A percentile compares a stretch with the other conserved stretches of the same genome.
Evolutionary conservation across 192 early-diverging fungal genomes (phyloP).

Genomic region (Entomortierella lignicola): DNA sequence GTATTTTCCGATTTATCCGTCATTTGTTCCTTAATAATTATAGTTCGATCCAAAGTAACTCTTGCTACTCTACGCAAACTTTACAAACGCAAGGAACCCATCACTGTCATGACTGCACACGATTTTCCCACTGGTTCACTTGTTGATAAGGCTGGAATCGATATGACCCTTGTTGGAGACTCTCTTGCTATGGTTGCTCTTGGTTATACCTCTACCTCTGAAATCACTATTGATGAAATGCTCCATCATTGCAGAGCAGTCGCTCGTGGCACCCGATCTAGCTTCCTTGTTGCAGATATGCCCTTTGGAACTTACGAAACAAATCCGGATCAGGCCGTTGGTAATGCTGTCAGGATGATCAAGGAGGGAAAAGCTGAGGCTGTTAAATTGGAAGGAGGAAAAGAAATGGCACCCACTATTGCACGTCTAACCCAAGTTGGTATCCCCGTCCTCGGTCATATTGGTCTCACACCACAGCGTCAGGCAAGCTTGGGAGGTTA

Average conservation of each 20-base stretch:
- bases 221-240: slow-evolving; percentile 96
- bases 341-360: slow-evolving; percentile 81
- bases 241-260: slow-evolving; percentile 95
- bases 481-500: slow-evolving; percentile 88
- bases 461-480: slow-evolving; percentile 95
- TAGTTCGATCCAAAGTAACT: slow-evolving; percentile 82
- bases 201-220: slow-evolving; percentile 86
- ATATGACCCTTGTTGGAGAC: slow-evolving; percentile 93
- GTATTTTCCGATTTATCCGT: not conserved
- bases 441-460: slow-evolving; percentile 96
- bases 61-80: slow-evolving; percentile 80
- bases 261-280: slow-evolving; percentile 76
- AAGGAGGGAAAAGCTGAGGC: slow-evolving; percentile 93
- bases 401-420: slow-evolving; percentile 83
- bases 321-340: slow-evolving; percentile 76
- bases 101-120: slow-evolving; percentile 94
- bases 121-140: slow-evolving; percentile 95
- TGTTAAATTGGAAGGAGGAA: slow-evolving; percentile 95
- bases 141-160: slow-evolving; percentile 85
- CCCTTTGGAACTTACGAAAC: slow-evolving; percentile 94
- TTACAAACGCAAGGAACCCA: slow-evolving; percentile 77
- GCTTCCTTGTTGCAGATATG: slow-evolving; percentile 91
- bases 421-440: slow-evolving; percentile 83
- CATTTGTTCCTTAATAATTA: not conserved
- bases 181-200: slow-evolving; percentile 97